A percentile compares a stretch with the other conserved stretches of the same genome.
Evolutionary conservation across 306 rosid species (phyloP).

Genomic region (Trifolium dubium): DNA sequence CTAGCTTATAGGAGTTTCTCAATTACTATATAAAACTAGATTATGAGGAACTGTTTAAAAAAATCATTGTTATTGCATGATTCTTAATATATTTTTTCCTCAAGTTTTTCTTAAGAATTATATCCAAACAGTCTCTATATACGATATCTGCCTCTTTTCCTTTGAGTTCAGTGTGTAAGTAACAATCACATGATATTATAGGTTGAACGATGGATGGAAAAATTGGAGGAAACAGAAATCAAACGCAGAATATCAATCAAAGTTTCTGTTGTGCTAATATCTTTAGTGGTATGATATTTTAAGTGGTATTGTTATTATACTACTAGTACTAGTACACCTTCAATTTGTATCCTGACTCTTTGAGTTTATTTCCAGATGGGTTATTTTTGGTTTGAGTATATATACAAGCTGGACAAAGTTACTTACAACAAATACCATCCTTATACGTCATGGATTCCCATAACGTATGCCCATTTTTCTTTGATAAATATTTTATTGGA

Average conservation of each 20-base stretch:
- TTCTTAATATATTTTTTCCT: neutral
- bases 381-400: conserved; percentile 82
- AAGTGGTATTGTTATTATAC: conserved; percentile 2
- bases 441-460: conserved; percentile 97
- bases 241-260: conserved; percentile 80
- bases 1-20: conserved; percentile 5
- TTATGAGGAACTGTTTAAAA: neutral
- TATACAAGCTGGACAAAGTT: conserved; percentile 89
- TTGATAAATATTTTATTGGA: conserved; percentile 6
- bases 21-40: neutral
- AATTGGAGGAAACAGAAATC: conserved; percentile 85
- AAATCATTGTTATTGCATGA: neutral
- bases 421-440: conserved; percentile 94
- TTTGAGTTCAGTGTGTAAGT: conserved; percentile 34
- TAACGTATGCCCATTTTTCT: conserved; percentile 70
- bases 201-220: conserved; percentile 97
- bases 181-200: conserved; percentile 45
- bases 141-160: neutral
- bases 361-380: conserved; percentile 63
- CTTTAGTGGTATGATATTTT: conserved; percentile 58
- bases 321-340: conserved; percentile 24
- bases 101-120: neutral
- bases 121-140: conserved; percentile 11
- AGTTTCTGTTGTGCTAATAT: conserved; percentile 60
- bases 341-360: conserved; percentile 27